Base-by-base conservation (phyloP, 371 early-diverging fungal species). In the Caulochytrium protostelioides region DNA sequence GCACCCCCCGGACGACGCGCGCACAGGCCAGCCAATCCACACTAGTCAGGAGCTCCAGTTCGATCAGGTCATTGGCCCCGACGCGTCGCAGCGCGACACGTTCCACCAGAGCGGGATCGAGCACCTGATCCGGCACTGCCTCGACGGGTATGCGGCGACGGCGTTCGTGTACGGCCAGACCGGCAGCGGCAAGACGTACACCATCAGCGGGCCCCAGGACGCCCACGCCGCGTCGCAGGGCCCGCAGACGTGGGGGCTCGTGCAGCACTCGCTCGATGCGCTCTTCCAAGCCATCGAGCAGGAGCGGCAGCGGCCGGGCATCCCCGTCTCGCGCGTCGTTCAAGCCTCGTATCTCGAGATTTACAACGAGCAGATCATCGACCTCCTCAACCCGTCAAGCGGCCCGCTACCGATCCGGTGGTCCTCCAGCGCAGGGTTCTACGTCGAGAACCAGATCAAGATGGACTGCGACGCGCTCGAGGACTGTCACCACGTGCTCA, bases 181-280 rank as follows among this genome's bases (percentile, higher is more conserved):
- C 7, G 74, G 76, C 0, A 51, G 53, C 39, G 79, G 79, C 1
- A 79, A 79, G 41, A 75, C 76, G 20, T 74, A 58, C 46, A 79
- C 76, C 16, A 71, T 77, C 43, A 59, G 62, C 29, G 59, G 68
- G 37, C 37, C 47, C 15, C 39, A 51, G 16, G 34, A n/a, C 19
- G 32, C 17, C 4, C 39, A 37, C 43, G 30, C 35, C 26, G 8
- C 32, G n/a, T n/a, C n/a, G n/a, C n/a, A n/a, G n/a, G n/a, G 8
- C 2, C 34, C 27, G 8, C 50, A 35, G 6, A 40, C 10, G 1
- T 31, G 37, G 5, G 70, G 70, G 6, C 38, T 69, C 13, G 49
- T 69, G 5, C 63, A 65, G 2, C 42, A 67, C 12, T 46, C 65
- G 2, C 34, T 69, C 10, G 26, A 35, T 19, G 50, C 41, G 41